phyloP scores from a whole-genome alignment of 2,329 filamentous ascomycete species.

The Dothidotthia symphoricarpi region DNA sequence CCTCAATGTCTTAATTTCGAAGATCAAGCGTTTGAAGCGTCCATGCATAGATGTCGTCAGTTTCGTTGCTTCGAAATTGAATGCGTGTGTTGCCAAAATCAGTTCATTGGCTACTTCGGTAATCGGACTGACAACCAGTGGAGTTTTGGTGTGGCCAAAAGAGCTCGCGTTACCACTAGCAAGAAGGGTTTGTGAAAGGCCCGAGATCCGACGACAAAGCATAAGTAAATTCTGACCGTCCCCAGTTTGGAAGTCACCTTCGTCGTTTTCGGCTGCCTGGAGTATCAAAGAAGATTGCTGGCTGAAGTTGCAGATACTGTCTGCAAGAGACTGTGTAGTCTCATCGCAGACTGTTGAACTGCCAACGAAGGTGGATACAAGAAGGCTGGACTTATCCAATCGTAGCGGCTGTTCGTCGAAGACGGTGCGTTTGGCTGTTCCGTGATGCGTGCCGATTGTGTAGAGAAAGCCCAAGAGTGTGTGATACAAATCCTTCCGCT shows the following conservation, averaged over 20 bases:
- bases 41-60: slow-evolving; percentile 25
- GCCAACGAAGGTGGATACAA: slow-evolving; percentile 33
- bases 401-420: slow-evolving; percentile 38
- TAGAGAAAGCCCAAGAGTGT: slow-evolving; percentile 44
- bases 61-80: slow-evolving; percentile 6
- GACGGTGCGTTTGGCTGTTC: slow-evolving; percentile 31
- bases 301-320: slow-evolving; percentile 27
- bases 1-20: slow-evolving; percentile 48
- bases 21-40: slow-evolving; percentile 48
- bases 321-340: slow-evolving; percentile 21
- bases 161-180: slow-evolving; percentile 2
- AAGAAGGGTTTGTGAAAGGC: slow-evolving; percentile 26
- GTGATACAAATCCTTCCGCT: slow-evolving; percentile 39
- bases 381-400: slow-evolving; percentile 37
- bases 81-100: slow-evolving; percentile 35
- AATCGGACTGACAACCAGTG: slow-evolving; percentile 19
- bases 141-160: slow-evolving; percentile 3
- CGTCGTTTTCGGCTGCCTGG: slow-evolving; percentile 15
- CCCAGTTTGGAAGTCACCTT: slow-evolving; percentile 18
- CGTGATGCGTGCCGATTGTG: slow-evolving; percentile 34
- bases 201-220: slow-evolving; percentile 35
- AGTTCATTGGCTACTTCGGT: slow-evolving; percentile 38
- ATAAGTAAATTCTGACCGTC: slow-evolving; percentile 32
- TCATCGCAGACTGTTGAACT: slow-evolving; percentile 2
- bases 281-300: slow-evolving; percentile 24